Percentiles rank a stretch among this genome's conserved stretches.
These are phyloP conservation scores for Cercophora samala DNA, from an alignment of 495 filamentous ascomycete genomes.

Conservation along the genomic window DNA sequence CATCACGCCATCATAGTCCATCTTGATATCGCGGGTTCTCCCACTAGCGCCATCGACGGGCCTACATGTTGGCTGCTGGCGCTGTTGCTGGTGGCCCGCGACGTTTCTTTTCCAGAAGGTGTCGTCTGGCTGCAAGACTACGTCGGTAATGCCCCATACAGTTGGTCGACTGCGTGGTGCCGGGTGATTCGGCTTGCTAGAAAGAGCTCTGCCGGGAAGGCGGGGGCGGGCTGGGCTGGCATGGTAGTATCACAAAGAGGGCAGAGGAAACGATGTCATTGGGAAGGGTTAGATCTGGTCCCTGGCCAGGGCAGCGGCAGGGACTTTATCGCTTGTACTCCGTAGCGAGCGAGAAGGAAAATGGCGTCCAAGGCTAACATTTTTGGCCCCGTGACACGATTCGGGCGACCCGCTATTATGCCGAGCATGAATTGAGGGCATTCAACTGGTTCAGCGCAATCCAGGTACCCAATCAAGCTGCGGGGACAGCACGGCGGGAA, in stretches of 20 bases:
- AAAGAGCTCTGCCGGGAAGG: slow-evolving; percentile 29
- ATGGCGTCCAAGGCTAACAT: slow-evolving; percentile 19
- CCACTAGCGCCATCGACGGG: background rate
- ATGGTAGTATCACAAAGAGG: slow-evolving; percentile 3
- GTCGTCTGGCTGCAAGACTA: background rate
- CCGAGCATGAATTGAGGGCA: slow-evolving; percentile 16
- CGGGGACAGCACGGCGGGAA: background rate
- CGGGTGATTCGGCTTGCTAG: slow-evolving; percentile 26
- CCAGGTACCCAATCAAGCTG: slow-evolving; percentile 22
- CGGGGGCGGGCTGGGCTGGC: background rate
- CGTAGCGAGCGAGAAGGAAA: slow-evolving; percentile 12
- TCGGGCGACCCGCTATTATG: slow-evolving; percentile 17
- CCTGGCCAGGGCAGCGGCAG: slow-evolving; percentile 12
- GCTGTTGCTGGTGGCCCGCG: slow-evolving; percentile 1
- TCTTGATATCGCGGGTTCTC: slow-evolving; percentile 1
- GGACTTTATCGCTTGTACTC: slow-evolving; percentile 22
- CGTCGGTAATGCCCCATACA: background rate
- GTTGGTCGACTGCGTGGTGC: background rate
- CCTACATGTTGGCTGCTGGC: background rate
- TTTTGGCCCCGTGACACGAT: slow-evolving; percentile 31
- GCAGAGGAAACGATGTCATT: background rate
- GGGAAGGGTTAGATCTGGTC: slow-evolving; percentile 13
- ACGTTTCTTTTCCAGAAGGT: slow-evolving; percentile 9
- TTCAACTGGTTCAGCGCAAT: slow-evolving; percentile 9
- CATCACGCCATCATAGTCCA: slow-evolving; percentile 17